A percentile compares a stretch with the other conserved stretches of the same genome.
Conservation (phyloP, 768 basidiomycete genomes). For the Rhodotorula graminis region DNA sequence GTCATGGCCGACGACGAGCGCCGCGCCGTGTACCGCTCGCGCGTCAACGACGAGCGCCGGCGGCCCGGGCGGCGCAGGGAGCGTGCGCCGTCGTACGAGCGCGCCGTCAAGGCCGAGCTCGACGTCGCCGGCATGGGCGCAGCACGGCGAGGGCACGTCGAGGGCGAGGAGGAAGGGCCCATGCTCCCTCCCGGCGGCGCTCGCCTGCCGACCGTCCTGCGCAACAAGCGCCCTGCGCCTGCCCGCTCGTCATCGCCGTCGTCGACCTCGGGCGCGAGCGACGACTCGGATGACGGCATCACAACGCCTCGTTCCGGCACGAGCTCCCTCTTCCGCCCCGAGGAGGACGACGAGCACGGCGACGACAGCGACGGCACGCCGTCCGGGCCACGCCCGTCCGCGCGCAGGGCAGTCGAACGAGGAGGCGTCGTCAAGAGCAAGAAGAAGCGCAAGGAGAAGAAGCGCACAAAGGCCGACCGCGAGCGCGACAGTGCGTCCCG, state of each 20-base stretch:
- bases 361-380: not conserved
- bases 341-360: not conserved
- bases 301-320: too few relatives aligned
- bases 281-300: not conserved
- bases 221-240: not conserved
- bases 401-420: not conserved
- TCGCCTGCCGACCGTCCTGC: not conserved
- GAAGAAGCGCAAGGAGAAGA: not conserved
- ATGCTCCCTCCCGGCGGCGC: not conserved
- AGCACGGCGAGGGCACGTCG: not conserved
- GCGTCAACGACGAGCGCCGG: not conserved
- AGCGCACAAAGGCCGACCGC: not conserved
- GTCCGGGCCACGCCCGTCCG: not conserved
- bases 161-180: not conserved
- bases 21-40: not conserved
- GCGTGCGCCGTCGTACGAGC: not conserved
- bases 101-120: not conserved
- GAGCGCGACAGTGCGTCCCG: not conserved
- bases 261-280: not conserved
- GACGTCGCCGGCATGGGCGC: too few relatives aligned
- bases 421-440: too few relatives aligned
- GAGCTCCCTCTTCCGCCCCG: too few relatives aligned
- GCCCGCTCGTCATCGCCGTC: too few relatives aligned
- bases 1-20: not conserved
- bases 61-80: not conserved